Evolutionary conservation across 73 alveolate genomes (phyloP).

Genomic region (Paramecium octaurelia): DNA sequence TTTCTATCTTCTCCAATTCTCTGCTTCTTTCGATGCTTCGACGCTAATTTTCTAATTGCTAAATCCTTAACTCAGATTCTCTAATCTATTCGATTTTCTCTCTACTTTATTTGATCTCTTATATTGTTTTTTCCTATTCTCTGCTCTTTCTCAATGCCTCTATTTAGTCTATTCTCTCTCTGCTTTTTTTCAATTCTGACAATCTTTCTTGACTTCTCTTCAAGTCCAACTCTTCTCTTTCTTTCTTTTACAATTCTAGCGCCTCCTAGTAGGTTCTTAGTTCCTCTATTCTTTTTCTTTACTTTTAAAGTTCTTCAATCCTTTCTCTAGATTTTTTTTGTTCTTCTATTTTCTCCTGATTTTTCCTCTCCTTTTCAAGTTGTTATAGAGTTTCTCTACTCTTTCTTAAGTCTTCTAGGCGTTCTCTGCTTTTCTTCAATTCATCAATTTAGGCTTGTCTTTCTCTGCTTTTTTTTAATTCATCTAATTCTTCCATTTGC

Average conservation of each 20-base stretch:
- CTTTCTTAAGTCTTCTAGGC: not conserved
- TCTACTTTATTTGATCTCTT: not conserved
- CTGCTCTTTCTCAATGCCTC: slow-evolving; percentile 8
- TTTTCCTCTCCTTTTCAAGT: slow-evolving; percentile 16
- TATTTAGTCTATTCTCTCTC: slow-evolving; percentile 15
- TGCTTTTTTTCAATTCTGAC: not conserved
- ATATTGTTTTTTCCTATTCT: not conserved
- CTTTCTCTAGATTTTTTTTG: not conserved
- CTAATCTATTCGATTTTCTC: not conserved
- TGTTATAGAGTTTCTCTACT: not conserved
- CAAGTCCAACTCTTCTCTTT: not conserved
- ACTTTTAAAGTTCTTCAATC: slow-evolving; percentile 1
- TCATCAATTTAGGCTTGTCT: not conserved
- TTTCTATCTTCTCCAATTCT: slow-evolving; percentile 24
- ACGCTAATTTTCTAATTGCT: not conserved
- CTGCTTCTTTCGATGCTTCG: slow-evolving; percentile 23
- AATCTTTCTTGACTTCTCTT: slow-evolving; percentile 30
- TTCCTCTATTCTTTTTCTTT: slow-evolving; percentile 35
- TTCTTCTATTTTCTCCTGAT: not conserved
- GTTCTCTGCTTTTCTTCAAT: not conserved
- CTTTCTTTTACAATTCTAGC: not conserved
- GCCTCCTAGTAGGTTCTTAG: not conserved
- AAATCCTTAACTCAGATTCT: not conserved
- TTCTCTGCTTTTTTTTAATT: not conserved
- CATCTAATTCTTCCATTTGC: not conserved